These are phyloP conservation scores for Abrus pulchellus DNA, from an alignment of 306 rosid genomes.

Conservation along the genomic window DNA sequence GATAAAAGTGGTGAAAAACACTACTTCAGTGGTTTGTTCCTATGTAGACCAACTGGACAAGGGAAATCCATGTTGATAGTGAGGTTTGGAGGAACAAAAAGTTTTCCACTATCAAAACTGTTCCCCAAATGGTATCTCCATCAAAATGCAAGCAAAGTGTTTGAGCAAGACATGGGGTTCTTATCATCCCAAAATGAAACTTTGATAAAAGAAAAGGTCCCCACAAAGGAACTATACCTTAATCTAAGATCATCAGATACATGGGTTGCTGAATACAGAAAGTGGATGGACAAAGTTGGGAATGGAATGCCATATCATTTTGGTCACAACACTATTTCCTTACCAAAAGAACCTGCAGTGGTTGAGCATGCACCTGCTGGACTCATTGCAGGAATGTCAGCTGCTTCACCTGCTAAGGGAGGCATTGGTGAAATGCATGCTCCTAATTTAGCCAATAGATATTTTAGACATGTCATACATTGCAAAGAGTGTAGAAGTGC, in stretches of 20 bases:
- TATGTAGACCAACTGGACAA: constrained; percentile 95
- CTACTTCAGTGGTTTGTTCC: constrained; percentile 84
- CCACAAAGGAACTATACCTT: constrained; percentile 72
- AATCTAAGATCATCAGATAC: constrained; percentile 74
- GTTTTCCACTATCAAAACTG: constrained; percentile 54
- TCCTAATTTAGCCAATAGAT: constrained; percentile 71
- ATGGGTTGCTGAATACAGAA: constrained; percentile 77
- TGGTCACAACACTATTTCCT: constrained; percentile 72
- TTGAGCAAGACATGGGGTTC: constrained; percentile 91
- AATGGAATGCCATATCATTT: constrained; percentile 90
- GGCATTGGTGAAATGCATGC: constrained; percentile 73
- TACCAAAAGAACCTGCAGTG: constrained; percentile 75
- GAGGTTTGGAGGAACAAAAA: constrained; percentile 80
- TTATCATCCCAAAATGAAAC: constrained; percentile 82
- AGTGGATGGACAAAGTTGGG: constrained; percentile 89
- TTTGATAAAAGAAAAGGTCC: constrained; percentile 68
- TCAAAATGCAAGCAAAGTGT: constrained; percentile 78
- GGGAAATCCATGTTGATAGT: constrained; percentile 95
- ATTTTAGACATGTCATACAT: constrained; percentile 76
- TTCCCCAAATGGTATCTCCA: constrained; percentile 79
- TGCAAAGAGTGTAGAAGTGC: constrained; percentile 68
- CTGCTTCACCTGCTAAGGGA: constrained; percentile 74
- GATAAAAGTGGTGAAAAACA: constrained; percentile 68
- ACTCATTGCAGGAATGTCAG: constrained; percentile 60
- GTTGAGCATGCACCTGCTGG: constrained; percentile 82